phyloP scores from a whole-genome alignment of 768 basidiomycete species.

The Phylloporus sp. region DNA sequence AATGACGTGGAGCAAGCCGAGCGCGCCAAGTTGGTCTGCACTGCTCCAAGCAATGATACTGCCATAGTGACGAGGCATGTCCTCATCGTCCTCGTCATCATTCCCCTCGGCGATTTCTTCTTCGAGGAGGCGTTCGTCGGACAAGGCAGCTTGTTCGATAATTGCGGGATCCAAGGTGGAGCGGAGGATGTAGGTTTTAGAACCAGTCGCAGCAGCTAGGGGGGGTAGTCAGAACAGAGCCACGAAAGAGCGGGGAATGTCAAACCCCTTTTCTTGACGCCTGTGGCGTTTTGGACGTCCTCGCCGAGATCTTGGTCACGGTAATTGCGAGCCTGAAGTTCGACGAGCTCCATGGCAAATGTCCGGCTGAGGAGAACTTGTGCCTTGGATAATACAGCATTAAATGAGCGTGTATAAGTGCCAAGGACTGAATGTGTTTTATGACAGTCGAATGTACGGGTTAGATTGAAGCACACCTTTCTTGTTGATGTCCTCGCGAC shows the following conservation, averaged over 20 bases:
- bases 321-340: slow-evolving; percentile 59
- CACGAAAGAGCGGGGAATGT: not conserved
- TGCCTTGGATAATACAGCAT: slow-evolving; percentile 56
- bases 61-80: slow-evolving; percentile 53
- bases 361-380: slow-evolving; percentile 59
- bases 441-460: not conserved
- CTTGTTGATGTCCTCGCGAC: slow-evolving; percentile 83
- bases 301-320: slow-evolving; percentile 37
- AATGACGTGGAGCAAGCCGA: slow-evolving; percentile 79
- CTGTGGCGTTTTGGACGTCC: slow-evolving; percentile 49
- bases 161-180: slow-evolving; percentile 62
- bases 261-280: slow-evolving; percentile 65
- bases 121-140: slow-evolving; percentile 42
- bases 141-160: slow-evolving; percentile 56
- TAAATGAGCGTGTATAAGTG: slow-evolving; percentile 54
- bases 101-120: slow-evolving; percentile 51
- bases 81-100: slow-evolving; percentile 43
- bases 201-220: slow-evolving; percentile 48
- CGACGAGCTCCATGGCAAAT: slow-evolving; percentile 84
- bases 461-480: slow-evolving; percentile 48
- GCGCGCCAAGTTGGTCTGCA: slow-evolving; percentile 58
- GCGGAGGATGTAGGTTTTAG: slow-evolving; percentile 82
- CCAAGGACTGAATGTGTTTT: slow-evolving; percentile 39
- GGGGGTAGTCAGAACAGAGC: not conserved
- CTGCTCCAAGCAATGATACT: slow-evolving; percentile 72